Conservation (phyloP, 2,329 filamentous ascomycete genomes). For the Fusarium agapanthi region DNA sequence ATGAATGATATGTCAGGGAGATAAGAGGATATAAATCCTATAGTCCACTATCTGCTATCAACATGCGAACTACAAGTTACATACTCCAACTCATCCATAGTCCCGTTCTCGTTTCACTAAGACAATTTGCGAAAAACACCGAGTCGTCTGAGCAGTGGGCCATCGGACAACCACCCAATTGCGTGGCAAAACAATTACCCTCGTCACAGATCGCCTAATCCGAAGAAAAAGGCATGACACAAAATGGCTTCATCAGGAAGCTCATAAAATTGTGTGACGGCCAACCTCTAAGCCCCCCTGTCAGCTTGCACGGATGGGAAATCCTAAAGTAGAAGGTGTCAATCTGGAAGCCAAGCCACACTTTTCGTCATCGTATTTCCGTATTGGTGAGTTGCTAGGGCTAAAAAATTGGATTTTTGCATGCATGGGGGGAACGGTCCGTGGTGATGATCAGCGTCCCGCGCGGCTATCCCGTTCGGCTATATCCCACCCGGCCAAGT, state of each 20-base stretch:
- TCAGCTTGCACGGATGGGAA: neutral
- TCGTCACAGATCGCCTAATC: neutral
- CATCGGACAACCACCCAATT: neutral
- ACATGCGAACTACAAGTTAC: neutral
- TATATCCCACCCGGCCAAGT: neutral
- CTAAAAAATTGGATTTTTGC: neutral
- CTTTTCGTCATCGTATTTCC: neutral
- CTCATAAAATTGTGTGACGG: neutral
- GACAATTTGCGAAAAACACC: neutral
- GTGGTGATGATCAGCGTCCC: neutral
- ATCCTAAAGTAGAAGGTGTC: neutral
- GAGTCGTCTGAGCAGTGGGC: neutral
- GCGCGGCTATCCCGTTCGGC: conserved; percentile 4
- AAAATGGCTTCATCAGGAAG: neutral
- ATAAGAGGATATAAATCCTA: conserved; percentile 6
- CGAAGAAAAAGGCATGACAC: neutral
- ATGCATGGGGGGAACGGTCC: neutral
- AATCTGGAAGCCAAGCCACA: neutral
- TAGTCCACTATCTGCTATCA: neutral
- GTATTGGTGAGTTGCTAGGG: neutral
- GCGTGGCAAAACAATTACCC: neutral
- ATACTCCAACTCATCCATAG: neutral
- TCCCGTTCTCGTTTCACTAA: neutral
- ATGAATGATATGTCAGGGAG: neutral
- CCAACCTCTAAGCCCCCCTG: neutral